Conservation (phyloP, 2,329 filamentous ascomycete species). For the Penicillium sp. region DNA sequence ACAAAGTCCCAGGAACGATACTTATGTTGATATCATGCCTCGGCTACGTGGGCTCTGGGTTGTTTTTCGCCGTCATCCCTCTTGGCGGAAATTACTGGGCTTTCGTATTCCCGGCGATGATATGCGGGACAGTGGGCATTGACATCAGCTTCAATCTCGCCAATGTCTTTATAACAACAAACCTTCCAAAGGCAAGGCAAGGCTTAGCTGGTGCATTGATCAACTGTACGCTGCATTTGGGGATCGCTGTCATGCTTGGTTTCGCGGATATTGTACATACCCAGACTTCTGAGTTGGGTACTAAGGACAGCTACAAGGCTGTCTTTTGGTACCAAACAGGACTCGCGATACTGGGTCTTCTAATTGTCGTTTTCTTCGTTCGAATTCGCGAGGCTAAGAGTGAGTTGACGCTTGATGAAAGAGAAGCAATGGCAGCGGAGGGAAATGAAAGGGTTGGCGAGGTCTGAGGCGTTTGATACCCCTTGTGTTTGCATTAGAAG, state of each 20-base stretch:
- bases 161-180: conserved; percentile 69
- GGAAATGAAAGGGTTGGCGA: neutral
- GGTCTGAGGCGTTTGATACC: neutral
- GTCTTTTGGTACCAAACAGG: conserved; percentile 58
- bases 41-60: conserved; percentile 50
- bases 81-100: conserved; percentile 57
- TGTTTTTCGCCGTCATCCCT: conserved; percentile 59
- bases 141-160: conserved; percentile 68
- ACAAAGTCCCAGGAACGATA: conserved; percentile 54
- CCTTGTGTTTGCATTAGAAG: neutral
- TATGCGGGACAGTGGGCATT: conserved; percentile 60
- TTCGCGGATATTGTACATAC: conserved; percentile 57
- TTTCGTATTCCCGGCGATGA: conserved; percentile 57
- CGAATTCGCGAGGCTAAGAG: conserved; percentile 49
- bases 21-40: conserved; percentile 55
- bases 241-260: conserved; percentile 62
- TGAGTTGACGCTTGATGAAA: conserved; percentile 52
- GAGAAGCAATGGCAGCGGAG: conserved; percentile 19
- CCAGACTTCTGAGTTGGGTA: conserved; percentile 40
- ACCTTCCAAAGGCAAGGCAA: conserved; percentile 57
- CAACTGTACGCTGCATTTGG: conserved; percentile 62
- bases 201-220: conserved; percentile 63
- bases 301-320: conserved; percentile 51
- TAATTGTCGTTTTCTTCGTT: conserved; percentile 48
- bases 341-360: conserved; percentile 45